Conservation (phyloP, 2,329 filamentous ascomycete genomes). For the Paramyrothecium roridum region DNA sequence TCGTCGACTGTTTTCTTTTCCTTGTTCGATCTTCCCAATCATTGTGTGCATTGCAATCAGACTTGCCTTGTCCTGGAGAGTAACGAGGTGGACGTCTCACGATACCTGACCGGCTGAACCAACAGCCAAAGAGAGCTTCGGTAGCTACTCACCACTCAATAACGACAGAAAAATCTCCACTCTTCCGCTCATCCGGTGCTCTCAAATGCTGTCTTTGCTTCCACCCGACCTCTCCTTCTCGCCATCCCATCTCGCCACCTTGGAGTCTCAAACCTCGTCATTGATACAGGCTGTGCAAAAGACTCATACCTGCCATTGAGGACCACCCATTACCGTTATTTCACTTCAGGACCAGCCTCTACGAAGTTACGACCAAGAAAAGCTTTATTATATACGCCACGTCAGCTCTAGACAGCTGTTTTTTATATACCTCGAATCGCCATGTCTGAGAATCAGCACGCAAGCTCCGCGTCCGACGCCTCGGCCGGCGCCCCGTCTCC, state of each 20-base stretch:
- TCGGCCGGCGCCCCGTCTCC: constrained; percentile 14
- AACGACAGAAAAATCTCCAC: background rate
- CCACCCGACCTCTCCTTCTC: background rate
- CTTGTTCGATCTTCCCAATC: background rate
- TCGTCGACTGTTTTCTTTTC: background rate
- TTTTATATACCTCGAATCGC: background rate
- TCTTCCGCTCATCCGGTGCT: background rate
- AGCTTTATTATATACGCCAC: too few relatives aligned
- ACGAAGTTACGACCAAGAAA: too few relatives aligned
- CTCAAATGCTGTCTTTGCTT: background rate
- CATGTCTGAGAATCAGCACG: constrained; percentile 9
- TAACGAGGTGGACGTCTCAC: too few relatives aligned
- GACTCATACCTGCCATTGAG: background rate
- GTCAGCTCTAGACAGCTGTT: too few relatives aligned
- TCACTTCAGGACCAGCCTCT: too few relatives aligned
- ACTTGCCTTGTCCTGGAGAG: too few relatives aligned
- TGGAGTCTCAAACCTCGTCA: background rate
- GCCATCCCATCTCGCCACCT: background rate
- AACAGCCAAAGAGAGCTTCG: background rate
- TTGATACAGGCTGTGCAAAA: background rate
- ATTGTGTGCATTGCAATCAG: too few relatives aligned
- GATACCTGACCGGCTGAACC: too few relatives aligned
- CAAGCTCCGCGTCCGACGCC: constrained; percentile 16
- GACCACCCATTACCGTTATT: background rate
- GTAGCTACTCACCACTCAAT: background rate